A percentile compares a stretch with the other conserved stretches of the same genome.
These are phyloP conservation scores for Torulaspora gathmanii DNA, from an alignment of 805 yeast genomes.

Conservation along the genomic window DNA sequence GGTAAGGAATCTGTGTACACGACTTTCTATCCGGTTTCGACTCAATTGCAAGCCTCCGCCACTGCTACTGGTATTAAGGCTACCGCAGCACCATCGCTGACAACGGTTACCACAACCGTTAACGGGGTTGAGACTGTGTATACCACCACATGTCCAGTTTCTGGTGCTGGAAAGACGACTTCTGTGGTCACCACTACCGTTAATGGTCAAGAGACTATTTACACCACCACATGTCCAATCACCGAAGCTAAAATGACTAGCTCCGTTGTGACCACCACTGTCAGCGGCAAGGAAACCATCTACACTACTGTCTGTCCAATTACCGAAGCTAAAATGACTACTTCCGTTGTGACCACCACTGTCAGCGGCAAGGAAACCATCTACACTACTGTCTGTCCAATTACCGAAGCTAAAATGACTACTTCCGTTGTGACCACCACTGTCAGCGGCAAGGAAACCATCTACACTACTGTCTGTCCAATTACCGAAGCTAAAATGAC, in stretches of 20 bases:
- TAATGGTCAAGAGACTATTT: conserved; percentile 5
- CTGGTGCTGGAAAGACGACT: conserved; percentile 1
- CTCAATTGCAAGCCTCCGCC: conserved; percentile 13
- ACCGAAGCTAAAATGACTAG: conserved; percentile 1
- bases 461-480: too few relatives aligned
- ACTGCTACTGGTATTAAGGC: conserved; percentile 14
- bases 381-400: too few relatives aligned
- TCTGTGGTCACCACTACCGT: conserved; percentile 10
- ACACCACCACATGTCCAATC: conserved; percentile 17
- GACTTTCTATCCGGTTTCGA: conserved; percentile 9
- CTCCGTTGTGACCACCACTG: conserved; percentile 13
- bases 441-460: too few relatives aligned
- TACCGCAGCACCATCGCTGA: conserved; percentile 6
- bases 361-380: too few relatives aligned
- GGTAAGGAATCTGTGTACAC: conserved; percentile 15
- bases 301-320: conserved; percentile 19
- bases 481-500: too few relatives aligned
- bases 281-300: conserved; percentile 10
- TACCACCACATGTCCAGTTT: conserved; percentile 18
- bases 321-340: conserved; percentile 1
- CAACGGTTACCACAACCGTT: conserved; percentile 13
- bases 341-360: too few relatives aligned
- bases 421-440: too few relatives aligned
- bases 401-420: too few relatives aligned
- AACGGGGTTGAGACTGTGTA: conserved; percentile 9